phyloP scores from a whole-genome alignment of 2,329 filamentous ascomycete species.

The Colletotrichum sp. region DNA sequence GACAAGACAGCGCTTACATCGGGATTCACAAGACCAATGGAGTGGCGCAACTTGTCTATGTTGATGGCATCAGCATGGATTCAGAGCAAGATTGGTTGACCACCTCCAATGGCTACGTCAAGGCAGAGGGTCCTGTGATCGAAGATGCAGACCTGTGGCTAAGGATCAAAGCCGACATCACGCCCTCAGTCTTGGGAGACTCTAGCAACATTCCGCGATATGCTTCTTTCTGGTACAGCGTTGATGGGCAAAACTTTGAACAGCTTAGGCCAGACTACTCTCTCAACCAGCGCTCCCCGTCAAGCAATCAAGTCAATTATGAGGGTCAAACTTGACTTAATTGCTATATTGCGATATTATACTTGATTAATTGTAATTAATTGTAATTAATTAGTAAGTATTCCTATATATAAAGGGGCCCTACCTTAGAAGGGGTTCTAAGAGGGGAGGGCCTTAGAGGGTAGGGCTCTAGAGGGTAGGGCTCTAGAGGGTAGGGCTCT shows the following conservation, averaged over 20 bases:
- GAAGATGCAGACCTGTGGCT: slow-evolving; percentile 17
- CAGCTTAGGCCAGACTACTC: slow-evolving; percentile 36
- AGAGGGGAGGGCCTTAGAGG: too few relatives aligned
- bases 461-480: too few relatives aligned
- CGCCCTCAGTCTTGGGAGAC: slow-evolving; percentile 17
- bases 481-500: too few relatives aligned
- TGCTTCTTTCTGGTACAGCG: slow-evolving; percentile 40
- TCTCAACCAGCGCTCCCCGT: too few relatives aligned
- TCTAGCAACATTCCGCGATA: neutral
- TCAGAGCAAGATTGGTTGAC: neutral
- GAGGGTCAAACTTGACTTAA: too few relatives aligned
- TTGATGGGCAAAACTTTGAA: slow-evolving; percentile 42
- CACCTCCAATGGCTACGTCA: neutral
- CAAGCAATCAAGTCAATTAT: too few relatives aligned
- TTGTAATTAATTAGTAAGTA: too few relatives aligned
- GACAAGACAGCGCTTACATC: neutral
- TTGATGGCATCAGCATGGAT: neutral
- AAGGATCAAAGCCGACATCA: slow-evolving; percentile 23
- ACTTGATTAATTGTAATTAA: too few relatives aligned
- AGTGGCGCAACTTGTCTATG: neutral
- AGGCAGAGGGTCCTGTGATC: neutral
- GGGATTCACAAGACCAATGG: neutral
- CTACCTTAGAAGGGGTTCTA: too few relatives aligned
- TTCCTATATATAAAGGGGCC: too few relatives aligned
- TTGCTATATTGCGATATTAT: too few relatives aligned